A percentile compares a stretch with the other conserved stretches of the same genome.
Conservation (phyloP, 495 filamentous ascomycete species). For the Tricharina praecox region DNA sequence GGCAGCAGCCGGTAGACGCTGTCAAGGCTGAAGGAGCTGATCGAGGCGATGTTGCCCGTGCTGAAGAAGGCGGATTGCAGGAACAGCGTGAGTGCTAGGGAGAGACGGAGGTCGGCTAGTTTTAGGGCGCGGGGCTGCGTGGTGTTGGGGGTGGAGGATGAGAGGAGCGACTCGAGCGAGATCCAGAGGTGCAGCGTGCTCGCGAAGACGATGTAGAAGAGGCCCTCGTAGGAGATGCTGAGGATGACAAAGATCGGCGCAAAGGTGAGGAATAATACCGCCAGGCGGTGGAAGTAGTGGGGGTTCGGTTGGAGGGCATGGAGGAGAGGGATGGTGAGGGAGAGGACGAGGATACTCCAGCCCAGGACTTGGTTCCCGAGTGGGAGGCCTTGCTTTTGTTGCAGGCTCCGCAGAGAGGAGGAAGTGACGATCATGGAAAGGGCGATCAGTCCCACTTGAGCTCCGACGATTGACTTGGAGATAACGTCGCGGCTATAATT, state of each 20-base stretch:
- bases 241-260: conserved; percentile 89
- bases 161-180: conserved; percentile 45
- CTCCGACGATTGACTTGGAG: conserved; percentile 14
- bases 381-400: conserved; percentile 76
- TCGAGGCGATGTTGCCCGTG: conserved; percentile 87
- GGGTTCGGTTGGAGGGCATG: conserved; percentile 67
- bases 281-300: conserved; percentile 76
- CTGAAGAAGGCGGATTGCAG: conserved; percentile 94
- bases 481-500: not conserved
- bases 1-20: conserved; percentile 83
- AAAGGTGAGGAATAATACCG: conserved; percentile 85
- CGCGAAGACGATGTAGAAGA: conserved; percentile 89
- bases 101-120: conserved; percentile 66
- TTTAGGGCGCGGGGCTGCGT: conserved; percentile 45
- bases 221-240: conserved; percentile 91
- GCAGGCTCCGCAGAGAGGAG: conserved; percentile 62
- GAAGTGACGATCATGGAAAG: conserved; percentile 74
- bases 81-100: conserved; percentile 87
- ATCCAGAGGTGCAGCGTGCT: conserved; percentile 78
- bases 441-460: conserved; percentile 55
- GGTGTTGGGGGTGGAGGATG: conserved; percentile 20
- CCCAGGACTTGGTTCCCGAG: conserved; percentile 75
- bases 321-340: conserved; percentile 62
- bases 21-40: conserved; percentile 89
- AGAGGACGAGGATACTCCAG: conserved; percentile 71